Base-by-base conservation (phyloP, 2,329 filamentous ascomycete species). In the Ustulina deusta region DNA sequence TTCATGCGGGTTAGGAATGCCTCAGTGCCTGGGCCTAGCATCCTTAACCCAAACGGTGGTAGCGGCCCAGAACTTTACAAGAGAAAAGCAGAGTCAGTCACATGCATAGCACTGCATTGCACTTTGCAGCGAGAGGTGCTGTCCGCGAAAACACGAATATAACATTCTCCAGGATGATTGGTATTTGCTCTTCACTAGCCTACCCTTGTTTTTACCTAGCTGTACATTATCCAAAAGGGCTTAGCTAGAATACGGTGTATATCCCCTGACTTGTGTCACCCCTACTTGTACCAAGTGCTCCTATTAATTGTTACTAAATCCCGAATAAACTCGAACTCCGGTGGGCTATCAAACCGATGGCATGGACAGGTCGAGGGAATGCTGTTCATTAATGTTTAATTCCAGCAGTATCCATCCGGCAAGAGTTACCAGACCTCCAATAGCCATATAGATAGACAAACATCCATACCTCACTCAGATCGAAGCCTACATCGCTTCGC, bases 211-310 rank as follows among this genome's bases (percentile, higher is more conserved):
- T 36, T 20, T 40, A 36, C 7, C 17, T 57, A 17, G 3, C 13
- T 63, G 59, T 66, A 63, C 40, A 66, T 59, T 48, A 59, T n/a
- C 13, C 20, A 44, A 44, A 44, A 13, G 42, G 5, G 15, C 10
- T 9, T 63, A 42, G 22, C 44, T 20, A 27, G 2, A 46, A 36
- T 54, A 55, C 38, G 38, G n/a, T 38, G 20, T 62, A 62, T 38
- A 48, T 48, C 38, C 38, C 36, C 25, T 22, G 2, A 34, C 11
- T 4, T 25, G 7, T 25, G 2, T 11, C n/a, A 32, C 11, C 11
- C 10, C 3, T 44, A 20, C 17, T 11, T 15, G 7, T 11, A 29
- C 6, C 22, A 6, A 42, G 25, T 32, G 5, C 15, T 6, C 3
- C 17, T n/a, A 3, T 29, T 3, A 27, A 42, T 27, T 29, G 1